Conservation (phyloP, 805 yeast genomes). For the Candida maris region DNA sequence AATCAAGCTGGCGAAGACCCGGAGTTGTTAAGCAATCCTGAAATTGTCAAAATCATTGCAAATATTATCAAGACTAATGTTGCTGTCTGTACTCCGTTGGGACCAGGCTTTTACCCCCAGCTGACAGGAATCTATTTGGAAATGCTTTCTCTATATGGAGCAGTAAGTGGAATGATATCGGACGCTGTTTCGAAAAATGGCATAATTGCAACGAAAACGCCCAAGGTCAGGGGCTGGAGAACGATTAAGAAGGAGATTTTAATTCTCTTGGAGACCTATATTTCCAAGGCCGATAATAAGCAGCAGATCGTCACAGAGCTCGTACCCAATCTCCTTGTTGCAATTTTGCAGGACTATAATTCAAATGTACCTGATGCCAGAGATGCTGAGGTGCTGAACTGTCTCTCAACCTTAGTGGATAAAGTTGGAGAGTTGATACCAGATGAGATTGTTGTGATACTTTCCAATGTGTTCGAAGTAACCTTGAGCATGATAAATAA, state of each 20-base stretch:
- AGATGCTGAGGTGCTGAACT: constrained; percentile 94
- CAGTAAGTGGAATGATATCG: constrained; percentile 83
- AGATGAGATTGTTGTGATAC: constrained; percentile 79
- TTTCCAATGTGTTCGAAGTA: constrained; percentile 90
- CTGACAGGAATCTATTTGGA: constrained; percentile 82
- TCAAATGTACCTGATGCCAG: constrained; percentile 92
- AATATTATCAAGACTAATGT: constrained; percentile 94
- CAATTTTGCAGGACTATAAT: constrained; percentile 86
- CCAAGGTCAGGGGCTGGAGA: constrained; percentile 91
- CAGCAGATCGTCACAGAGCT: constrained; percentile 82
- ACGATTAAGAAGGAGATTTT: constrained; percentile 93
- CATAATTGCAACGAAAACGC: constrained; percentile 87
- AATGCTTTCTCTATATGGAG: constrained; percentile 83
- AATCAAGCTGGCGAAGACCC: constrained; percentile 84
- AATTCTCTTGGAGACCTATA: constrained; percentile 82
- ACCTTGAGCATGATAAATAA: constrained; percentile 94
- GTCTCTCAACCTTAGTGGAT: constrained; percentile 85
- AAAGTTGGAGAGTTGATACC: constrained; percentile 87
- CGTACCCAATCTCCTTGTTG: constrained; percentile 75
- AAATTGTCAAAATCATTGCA: constrained; percentile 88
- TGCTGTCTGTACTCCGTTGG: constrained; percentile 90
- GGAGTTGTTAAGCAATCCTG: constrained; percentile 65
- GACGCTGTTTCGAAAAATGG: constrained; percentile 78
- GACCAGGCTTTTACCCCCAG: constrained; percentile 87
- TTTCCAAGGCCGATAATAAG: constrained; percentile 79